phyloP scores from a whole-genome alignment of 2,329 filamentous ascomycete genomes.

The Pseudogymnoascus sp. region DNA sequence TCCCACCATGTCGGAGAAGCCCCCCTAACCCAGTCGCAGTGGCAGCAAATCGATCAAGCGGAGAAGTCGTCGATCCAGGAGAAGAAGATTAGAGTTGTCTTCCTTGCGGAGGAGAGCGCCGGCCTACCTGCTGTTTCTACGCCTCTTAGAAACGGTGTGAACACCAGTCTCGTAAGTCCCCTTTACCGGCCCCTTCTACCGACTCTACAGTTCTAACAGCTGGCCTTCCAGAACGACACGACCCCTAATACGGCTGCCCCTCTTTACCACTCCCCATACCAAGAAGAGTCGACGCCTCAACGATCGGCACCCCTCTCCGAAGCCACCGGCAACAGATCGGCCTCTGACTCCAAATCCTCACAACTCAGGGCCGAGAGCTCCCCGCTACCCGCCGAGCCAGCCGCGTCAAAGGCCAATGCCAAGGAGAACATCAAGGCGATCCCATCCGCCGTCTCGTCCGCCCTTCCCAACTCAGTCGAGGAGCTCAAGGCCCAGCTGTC shows the following conservation, averaged over 20 bases:
- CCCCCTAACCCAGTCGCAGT: constrained; percentile 32
- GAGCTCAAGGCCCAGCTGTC: constrained; percentile 67
- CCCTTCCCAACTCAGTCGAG: constrained; percentile 34
- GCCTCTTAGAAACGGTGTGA: constrained; percentile 24
- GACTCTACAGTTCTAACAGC: background rate
- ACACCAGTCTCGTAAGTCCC: constrained; percentile 16
- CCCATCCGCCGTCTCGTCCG: constrained; percentile 41
- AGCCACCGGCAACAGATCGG: background rate
- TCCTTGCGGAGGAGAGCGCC: constrained; percentile 57
- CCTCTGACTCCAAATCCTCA: background rate
- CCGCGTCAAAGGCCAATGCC: constrained; percentile 29
- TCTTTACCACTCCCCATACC: constrained; percentile 49
- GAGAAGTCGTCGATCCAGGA: constrained; percentile 77
- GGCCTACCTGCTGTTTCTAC: constrained; percentile 16
- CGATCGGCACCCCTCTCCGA: background rate
- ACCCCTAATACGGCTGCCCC: constrained; percentile 35
- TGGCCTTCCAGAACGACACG: constrained; percentile 17
- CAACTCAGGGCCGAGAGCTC: background rate
- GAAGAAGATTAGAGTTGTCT: constrained; percentile 90
- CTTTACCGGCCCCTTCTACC: background rate
- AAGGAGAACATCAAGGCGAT: constrained; percentile 28
- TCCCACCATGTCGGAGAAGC: background rate
- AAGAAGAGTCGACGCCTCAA: constrained; percentile 28
- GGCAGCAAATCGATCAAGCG: constrained; percentile 64
- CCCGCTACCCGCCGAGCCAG: constrained; percentile 12